phyloP scores from a whole-genome alignment of 2,329 filamentous ascomycete species.

The Helicocarpus griseus region DNA sequence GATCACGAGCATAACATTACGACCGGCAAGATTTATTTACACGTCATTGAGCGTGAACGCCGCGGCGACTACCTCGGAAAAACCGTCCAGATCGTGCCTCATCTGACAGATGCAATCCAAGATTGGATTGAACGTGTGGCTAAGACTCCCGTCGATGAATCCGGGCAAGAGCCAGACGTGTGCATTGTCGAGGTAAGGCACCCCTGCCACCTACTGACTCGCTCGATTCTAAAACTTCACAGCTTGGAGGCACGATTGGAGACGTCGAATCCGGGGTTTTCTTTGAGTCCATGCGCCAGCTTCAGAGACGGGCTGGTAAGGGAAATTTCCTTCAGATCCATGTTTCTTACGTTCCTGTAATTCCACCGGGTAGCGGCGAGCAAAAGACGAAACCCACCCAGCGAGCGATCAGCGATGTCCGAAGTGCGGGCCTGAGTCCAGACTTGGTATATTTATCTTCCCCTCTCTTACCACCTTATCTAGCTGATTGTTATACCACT shows the following conservation, averaged over 20 bases:
- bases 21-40: slow-evolving; percentile 89
- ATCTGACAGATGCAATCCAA: slow-evolving; percentile 68
- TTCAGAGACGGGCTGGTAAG: slow-evolving; percentile 59
- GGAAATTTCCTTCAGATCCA: slow-evolving; percentile 80
- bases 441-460: slow-evolving; percentile 47
- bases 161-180: slow-evolving; percentile 72
- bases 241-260: slow-evolving; percentile 44
- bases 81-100: slow-evolving; percentile 79
- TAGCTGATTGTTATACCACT: slow-evolving; percentile 3
- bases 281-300: slow-evolving; percentile 71
- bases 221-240: slow-evolving; percentile 40
- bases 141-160: slow-evolving; percentile 75
- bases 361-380: slow-evolving; percentile 47
- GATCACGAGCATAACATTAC: slow-evolving; percentile 90
- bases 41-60: slow-evolving; percentile 69
- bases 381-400: slow-evolving; percentile 98
- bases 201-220: background rate
- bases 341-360: slow-evolving; percentile 77
- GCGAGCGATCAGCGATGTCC: slow-evolving; percentile 72
- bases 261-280: slow-evolving; percentile 82
- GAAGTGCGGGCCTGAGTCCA: slow-evolving; percentile 66
- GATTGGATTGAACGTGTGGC: slow-evolving; percentile 87
- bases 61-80: slow-evolving; percentile 73
- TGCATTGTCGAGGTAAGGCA: slow-evolving; percentile 66
- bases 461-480: slow-evolving; percentile 6